A percentile compares a stretch with the other conserved stretches of the same genome.
phyloP scores from a whole-genome alignment of 148 eudicot species.

The Gaultheria prostrata region DNA sequence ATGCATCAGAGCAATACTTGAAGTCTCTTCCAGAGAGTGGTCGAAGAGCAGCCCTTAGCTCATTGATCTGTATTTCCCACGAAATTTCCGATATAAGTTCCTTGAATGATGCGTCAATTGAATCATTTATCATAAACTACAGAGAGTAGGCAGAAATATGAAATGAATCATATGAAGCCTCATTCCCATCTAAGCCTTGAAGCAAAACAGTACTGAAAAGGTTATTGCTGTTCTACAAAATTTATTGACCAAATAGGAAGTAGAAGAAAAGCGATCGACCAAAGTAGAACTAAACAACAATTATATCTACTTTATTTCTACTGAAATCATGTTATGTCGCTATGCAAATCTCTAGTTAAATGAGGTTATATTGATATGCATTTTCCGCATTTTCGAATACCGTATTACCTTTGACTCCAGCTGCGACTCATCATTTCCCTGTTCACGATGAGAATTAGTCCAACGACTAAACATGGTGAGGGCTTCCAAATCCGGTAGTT shows the following conservation, averaged over 20 bases:
- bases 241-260: background rate
- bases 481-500: constrained; percentile 14
- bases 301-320: background rate
- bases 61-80: constrained; percentile 34
- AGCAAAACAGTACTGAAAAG: background rate
- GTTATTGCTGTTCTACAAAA: background rate
- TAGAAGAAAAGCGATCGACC: background rate
- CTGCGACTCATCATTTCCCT: constrained; percentile 23
- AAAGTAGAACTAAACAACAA: background rate
- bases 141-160: background rate
- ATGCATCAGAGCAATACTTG: constrained; percentile 49
- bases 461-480: constrained; percentile 33
- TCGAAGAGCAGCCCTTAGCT: constrained; percentile 61
- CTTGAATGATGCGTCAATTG: background rate
- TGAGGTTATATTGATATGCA: background rate
- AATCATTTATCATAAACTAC: background rate
- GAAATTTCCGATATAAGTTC: background rate
- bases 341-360: too few relatives aligned
- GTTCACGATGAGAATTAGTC: constrained; percentile 24
- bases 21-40: constrained; percentile 46
- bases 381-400: background rate
- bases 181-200: background rate
- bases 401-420: constrained; percentile 31
- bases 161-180: background rate
- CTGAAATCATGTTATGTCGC: too few relatives aligned